These are phyloP conservation scores for Orbilia brochopaga DNA, from an alignment of 2,329 filamentous ascomycete species.

Conservation along the genomic window DNA sequence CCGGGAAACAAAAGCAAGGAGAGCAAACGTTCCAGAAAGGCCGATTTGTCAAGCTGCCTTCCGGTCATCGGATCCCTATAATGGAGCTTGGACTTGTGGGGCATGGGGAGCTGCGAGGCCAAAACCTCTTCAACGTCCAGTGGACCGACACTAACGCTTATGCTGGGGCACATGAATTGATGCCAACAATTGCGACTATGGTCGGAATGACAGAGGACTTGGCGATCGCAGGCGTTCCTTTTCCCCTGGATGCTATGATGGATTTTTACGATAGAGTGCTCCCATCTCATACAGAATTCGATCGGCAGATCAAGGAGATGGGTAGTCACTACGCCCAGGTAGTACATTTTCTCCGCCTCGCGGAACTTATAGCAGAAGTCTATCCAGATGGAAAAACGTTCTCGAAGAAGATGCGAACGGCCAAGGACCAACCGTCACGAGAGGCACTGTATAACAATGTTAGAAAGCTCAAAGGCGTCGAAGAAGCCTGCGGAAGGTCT, in stretches of 20 bases:
- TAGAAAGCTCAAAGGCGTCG: too few relatives aligned
- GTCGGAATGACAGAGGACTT: neutral
- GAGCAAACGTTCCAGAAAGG: neutral
- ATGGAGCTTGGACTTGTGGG: neutral
- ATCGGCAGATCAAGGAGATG: neutral
- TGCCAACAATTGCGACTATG: neutral
- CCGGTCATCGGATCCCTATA: neutral
- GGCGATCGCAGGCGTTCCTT: neutral
- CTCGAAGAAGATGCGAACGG: too few relatives aligned
- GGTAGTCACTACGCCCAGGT: neutral
- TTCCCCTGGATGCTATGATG: neutral
- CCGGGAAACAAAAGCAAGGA: neutral
- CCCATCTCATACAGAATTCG: neutral
- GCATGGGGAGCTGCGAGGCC: neutral
- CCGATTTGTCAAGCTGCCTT: neutral
- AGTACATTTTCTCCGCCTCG: neutral
- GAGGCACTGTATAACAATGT: too few relatives aligned
- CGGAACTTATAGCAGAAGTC: neutral
- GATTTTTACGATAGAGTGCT: neutral
- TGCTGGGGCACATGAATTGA: neutral
- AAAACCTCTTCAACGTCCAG: neutral
- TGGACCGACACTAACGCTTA: neutral
- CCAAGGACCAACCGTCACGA: too few relatives aligned
- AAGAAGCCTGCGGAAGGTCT: too few relatives aligned
- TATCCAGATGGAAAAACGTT: neutral